Conservation (phyloP, 1,139 yeast genomes). For the Geotrichum cucujoidarum region DNA sequence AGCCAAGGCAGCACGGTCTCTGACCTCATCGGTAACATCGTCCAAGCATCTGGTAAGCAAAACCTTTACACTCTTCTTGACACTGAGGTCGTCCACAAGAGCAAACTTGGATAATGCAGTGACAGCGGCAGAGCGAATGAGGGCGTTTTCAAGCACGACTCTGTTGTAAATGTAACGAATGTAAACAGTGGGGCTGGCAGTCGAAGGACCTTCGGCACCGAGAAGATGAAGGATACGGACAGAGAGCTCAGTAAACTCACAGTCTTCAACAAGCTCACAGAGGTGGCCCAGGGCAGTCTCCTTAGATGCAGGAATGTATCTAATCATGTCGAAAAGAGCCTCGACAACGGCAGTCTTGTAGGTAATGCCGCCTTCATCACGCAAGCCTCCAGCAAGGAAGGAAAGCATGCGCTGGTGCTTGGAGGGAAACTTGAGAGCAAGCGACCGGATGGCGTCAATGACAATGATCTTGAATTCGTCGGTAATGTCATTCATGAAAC, state of each 20-base stretch:
- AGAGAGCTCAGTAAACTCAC: constrained; percentile 90
- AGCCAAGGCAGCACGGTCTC: constrained; percentile 93
- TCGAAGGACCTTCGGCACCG: constrained; percentile 91
- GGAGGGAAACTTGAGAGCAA: constrained; percentile 88
- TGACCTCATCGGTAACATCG: constrained; percentile 93
- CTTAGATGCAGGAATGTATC: constrained; percentile 81
- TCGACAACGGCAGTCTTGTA: constrained; percentile 87
- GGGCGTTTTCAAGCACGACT: constrained; percentile 90
- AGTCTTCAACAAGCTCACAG: constrained; percentile 97
- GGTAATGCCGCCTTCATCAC: constrained; percentile 81
- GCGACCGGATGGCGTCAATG: constrained; percentile 87
- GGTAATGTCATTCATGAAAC: constrained; percentile 87
- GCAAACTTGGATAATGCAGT: constrained; percentile 90
- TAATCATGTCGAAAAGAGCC: constrained; percentile 85
- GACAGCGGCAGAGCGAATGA: constrained; percentile 93
- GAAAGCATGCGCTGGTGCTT: constrained; percentile 79
- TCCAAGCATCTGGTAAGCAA: constrained; percentile 77
- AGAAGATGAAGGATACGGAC: constrained; percentile 85
- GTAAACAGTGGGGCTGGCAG: constrained; percentile 81
- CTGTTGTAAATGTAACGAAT: constrained; percentile 96
- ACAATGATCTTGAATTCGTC: constrained; percentile 95
- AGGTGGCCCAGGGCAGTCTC: constrained; percentile 80
- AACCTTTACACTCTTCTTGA: constrained; percentile 65
- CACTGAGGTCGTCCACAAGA: constrained; percentile 62
- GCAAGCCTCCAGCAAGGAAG: constrained; percentile 76